A percentile compares a stretch with the other conserved stretches of the same genome.
These are phyloP conservation scores for Hymenoscyphus repandus DNA, from an alignment of 2,329 filamentous ascomycete genomes.

Conservation along the genomic window DNA sequence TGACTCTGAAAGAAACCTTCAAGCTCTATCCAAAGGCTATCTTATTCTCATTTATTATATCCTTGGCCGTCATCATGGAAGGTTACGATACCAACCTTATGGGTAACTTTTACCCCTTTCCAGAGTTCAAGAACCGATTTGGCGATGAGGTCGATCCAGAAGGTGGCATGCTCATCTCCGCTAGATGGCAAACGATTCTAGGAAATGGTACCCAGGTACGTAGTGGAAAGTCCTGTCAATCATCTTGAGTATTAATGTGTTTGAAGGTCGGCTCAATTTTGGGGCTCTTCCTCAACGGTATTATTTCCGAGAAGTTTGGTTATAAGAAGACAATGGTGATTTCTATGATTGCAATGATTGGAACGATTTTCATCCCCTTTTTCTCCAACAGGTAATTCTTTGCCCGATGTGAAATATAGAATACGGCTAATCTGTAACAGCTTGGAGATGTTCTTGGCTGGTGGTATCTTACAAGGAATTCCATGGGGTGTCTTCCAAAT, in stretches of 20 bases:
- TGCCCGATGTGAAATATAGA: neutral
- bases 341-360: conserved; percentile 31
- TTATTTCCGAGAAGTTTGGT: conserved; percentile 40
- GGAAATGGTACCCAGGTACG: conserved; percentile 25
- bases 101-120: conserved; percentile 33
- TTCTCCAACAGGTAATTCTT: conserved; percentile 23
- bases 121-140: conserved; percentile 28
- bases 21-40: conserved; percentile 23
- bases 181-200: conserved; percentile 30
- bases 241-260: neutral
- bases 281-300: conserved; percentile 43
- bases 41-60: conserved; percentile 34
- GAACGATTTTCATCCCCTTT: conserved; percentile 46
- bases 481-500: conserved; percentile 47
- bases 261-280: conserved; percentile 33
- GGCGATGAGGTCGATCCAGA: conserved; percentile 19
- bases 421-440: neutral
- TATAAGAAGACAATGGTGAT: conserved; percentile 33
- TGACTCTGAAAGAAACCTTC: conserved; percentile 6
- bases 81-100: conserved; percentile 36
- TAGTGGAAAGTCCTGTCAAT: neutral
- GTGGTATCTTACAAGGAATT: conserved; percentile 44
- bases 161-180: conserved; percentile 20
- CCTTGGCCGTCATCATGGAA: conserved; percentile 38
- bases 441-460: conserved; percentile 26